Base-by-base conservation (phyloP, 2,329 filamentous ascomycete genomes). In the Diaporthe australafricana region DNA sequence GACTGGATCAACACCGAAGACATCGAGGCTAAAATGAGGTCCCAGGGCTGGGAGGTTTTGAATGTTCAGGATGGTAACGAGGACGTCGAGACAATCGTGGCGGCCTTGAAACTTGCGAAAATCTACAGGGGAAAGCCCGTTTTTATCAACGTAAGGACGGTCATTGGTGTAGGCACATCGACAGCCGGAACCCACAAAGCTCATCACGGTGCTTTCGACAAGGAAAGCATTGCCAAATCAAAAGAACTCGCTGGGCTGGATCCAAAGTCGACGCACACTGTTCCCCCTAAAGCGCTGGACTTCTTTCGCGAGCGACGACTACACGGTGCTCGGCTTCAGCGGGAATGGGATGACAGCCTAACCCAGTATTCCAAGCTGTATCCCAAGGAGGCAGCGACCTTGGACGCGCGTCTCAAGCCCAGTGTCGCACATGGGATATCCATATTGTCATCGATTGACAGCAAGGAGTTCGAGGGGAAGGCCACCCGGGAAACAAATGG, bases 201-300 rank as follows among this genome's bases (percentile, higher is more conserved):
- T 0, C 90, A 91, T 73, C 89, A 89, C 27, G 89, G 85, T 14
- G 87, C 89, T 1, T 88, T 89, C 50, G 89, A 88, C 7, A 79
- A 82, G 1, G 83, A 87, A 1, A 87, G 88, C 66, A 86, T 91
- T 2, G 84, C 82, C 0, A 79, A 84, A 20, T 85, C 88, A 77
- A 90, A 90, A 81, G 82, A 77, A 60, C 77, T 78, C 5, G 83
- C 84, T 55, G 84, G 84, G 1, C 83, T 88, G 75, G 80, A 88
- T 70, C 81, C 85, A 0, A 80, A 83, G 0, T 78, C 84, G 66
- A 79, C 81, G 50, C 86, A 85, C 69, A 76, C 82, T 35, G 78
- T 87, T 47, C 76, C 79, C 5, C 77, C 87, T 1, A 77, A 81
- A 1, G 84, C 87, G 1, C 81, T 83, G 4, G 75, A 81, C 4